phyloP scores from a whole-genome alignment of 2,329 filamentous ascomycete genomes.

The Westerdykella ornata region DNA sequence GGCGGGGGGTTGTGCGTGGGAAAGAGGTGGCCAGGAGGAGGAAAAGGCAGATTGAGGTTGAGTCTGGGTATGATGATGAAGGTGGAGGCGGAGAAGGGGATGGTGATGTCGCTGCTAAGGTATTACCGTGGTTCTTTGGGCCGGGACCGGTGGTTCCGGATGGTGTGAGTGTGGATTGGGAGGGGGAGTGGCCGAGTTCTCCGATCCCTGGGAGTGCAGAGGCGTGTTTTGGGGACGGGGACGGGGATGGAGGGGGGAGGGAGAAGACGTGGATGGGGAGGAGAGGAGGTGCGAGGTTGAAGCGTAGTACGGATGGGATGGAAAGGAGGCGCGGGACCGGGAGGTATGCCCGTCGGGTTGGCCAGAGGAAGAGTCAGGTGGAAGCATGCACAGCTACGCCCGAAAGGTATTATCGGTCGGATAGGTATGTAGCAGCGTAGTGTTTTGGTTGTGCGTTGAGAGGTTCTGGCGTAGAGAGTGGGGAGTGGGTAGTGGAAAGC shows the following conservation, averaged over 20 bases:
- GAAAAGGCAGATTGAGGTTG: no score
- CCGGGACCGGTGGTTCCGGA: conserved; percentile 15
- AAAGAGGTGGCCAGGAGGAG: no score
- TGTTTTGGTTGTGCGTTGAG: no score
- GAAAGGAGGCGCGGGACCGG: neutral
- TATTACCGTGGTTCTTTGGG: conserved; percentile 13
- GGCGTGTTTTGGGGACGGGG: neutral
- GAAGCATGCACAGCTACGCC: conserved; percentile 4
- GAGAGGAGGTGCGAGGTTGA: neutral
- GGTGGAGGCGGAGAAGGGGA: neutral
- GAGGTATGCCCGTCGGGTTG: neutral
- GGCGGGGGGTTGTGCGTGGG: no score
- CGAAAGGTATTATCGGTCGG: conserved; percentile 6
- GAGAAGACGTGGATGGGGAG: neutral
- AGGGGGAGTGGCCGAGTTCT: conserved; percentile 7
- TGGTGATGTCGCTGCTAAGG: conserved; percentile 1
- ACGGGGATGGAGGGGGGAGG: neutral
- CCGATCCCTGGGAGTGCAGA: neutral
- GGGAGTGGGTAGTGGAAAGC: no score
- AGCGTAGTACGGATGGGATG: no score
- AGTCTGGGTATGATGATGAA: neutral
- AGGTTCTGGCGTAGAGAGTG: no score
- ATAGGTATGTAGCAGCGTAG: conserved; percentile 4
- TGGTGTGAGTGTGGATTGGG: conserved; percentile 6
- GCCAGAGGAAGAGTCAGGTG: neutral